Evolutionary conservation across 805 yeast genomes (phyloP).

Genomic region (Ogataea dorogensis): DNA sequence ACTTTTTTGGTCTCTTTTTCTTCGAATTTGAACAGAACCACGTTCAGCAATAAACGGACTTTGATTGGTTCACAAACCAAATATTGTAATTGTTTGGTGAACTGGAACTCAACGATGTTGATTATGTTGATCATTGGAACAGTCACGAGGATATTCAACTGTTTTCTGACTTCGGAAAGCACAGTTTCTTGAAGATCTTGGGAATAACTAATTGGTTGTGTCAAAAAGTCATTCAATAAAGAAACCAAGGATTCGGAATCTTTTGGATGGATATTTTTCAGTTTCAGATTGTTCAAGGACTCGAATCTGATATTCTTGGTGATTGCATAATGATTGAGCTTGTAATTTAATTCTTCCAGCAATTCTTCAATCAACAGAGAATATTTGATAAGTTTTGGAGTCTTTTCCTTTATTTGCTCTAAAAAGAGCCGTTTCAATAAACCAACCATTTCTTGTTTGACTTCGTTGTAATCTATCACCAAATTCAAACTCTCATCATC

Average conservation of each 20-base stretch:
- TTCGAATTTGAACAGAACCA: constrained; percentile 21
- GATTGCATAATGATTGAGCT: constrained; percentile 31
- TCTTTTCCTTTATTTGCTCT: constrained; percentile 7
- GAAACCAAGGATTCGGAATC: constrained; percentile 16
- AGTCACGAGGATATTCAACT: constrained; percentile 50
- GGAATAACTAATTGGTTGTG: constrained; percentile 8
- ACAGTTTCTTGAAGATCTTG: constrained; percentile 4
- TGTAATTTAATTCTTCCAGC: constrained; percentile 23
- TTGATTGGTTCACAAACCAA: constrained; percentile 65
- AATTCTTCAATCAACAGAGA: constrained; percentile 21
- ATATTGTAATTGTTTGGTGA: constrained; percentile 41
- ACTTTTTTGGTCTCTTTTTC: constrained; percentile 30
- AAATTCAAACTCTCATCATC: constrained; percentile 41
- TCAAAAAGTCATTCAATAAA: constrained; percentile 16
- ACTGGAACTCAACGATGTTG: constrained; percentile 53
- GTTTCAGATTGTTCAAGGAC: too few species aligned
- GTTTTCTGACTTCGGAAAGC: constrained; percentile 12
- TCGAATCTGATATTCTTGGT: constrained; percentile 20
- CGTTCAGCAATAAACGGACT: constrained; percentile 39
- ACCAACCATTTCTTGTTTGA: constrained; percentile 43
- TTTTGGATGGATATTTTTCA: constrained; percentile 14
- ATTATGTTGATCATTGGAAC: constrained; percentile 60
- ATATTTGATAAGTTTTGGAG: constrained; percentile 23
- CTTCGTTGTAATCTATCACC: constrained; percentile 43
- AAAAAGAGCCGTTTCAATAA: constrained; percentile 26